These are phyloP conservation scores for Aspergillus clavatus DNA, from an alignment of 2,329 filamentous ascomycete species.

Conservation along the genomic window DNA sequence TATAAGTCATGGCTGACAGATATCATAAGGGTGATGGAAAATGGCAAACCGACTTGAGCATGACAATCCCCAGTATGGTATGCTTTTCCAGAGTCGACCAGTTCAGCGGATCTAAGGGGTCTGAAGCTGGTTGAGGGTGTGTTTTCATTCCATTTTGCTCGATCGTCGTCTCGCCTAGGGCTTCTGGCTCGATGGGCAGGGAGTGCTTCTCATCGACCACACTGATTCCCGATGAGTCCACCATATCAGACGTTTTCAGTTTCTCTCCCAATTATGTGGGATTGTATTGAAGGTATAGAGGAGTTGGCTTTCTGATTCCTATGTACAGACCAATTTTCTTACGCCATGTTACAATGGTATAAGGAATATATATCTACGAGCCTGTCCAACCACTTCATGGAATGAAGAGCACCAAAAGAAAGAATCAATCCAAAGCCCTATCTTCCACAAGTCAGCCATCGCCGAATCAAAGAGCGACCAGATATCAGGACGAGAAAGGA, in stretches of 20 bases:
- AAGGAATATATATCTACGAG: too few relatives aligned
- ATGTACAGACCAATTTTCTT: too few relatives aligned
- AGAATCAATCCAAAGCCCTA: too few relatives aligned
- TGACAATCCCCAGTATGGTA: slow-evolving; percentile 48
- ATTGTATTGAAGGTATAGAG: too few relatives aligned
- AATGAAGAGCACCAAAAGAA: too few relatives aligned
- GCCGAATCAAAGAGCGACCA: too few relatives aligned
- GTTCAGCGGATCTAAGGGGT: slow-evolving; percentile 52
- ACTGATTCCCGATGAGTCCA: neutral
- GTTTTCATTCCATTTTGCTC: slow-evolving; percentile 27
- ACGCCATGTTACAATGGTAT: too few relatives aligned
- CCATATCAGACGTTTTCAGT: neutral
- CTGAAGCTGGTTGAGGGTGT: slow-evolving; percentile 43
- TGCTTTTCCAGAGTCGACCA: slow-evolving; percentile 48
- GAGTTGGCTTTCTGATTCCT: too few relatives aligned
- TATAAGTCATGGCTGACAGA: neutral
- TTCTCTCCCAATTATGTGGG: neutral
- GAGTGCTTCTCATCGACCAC: slow-evolving; percentile 3
- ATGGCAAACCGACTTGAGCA: slow-evolving; percentile 49
- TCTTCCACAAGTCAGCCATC: too few relatives aligned
- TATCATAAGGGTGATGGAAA: neutral
- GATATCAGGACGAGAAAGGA: too few relatives aligned
- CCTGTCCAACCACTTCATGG: too few relatives aligned
- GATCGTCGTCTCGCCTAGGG: neutral
- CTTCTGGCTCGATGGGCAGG: neutral